Percentiles rank a stretch among this genome's conserved stretches.
Conservation (phyloP, 2,329 filamentous ascomycete species). For the Talaromyces verruculosus region DNA sequence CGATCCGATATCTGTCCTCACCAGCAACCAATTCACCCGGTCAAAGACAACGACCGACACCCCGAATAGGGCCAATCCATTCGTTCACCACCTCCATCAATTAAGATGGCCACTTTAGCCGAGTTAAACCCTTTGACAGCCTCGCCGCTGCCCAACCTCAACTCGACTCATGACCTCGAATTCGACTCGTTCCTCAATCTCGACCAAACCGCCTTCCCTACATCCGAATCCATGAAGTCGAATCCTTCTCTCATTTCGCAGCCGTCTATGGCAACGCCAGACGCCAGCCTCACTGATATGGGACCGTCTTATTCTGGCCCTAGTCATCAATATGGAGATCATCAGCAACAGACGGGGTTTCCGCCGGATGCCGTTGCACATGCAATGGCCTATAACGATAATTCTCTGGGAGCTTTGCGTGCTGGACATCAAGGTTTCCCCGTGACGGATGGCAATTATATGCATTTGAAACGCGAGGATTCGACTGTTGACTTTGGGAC, state of each 20-base stretch:
- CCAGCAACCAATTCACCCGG: not conserved
- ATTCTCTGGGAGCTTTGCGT: constrained; percentile 43
- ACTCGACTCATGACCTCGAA: constrained; percentile 44
- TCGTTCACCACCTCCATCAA: constrained; percentile 1
- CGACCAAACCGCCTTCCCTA: constrained; percentile 45
- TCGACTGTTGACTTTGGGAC: constrained; percentile 68
- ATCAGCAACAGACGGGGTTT: constrained; percentile 93
- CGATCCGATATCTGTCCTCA: not conserved
- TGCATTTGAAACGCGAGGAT: constrained; percentile 49
- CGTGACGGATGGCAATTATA: constrained; percentile 61
- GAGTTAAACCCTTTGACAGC: constrained; percentile 33
- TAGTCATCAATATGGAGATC: constrained; percentile 91
- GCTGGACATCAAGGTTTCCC: constrained; percentile 43
- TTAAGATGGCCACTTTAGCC: constrained; percentile 30
- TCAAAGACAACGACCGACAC: not conserved
- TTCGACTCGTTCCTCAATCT: constrained; percentile 51
- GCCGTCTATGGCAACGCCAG: constrained; percentile 38
- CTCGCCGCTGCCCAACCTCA: constrained; percentile 34
- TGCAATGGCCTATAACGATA: constrained; percentile 74
- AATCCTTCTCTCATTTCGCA: constrained; percentile 39
- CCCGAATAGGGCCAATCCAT: not conserved
- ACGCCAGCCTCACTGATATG: constrained; percentile 37
- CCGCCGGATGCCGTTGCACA: constrained; percentile 79
- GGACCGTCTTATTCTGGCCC: constrained; percentile 67
- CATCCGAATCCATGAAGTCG: constrained; percentile 36